Evolutionary conservation across 352 stramenopile genomes (phyloP).

Genomic region (Pythium pyrilobum): DNA sequence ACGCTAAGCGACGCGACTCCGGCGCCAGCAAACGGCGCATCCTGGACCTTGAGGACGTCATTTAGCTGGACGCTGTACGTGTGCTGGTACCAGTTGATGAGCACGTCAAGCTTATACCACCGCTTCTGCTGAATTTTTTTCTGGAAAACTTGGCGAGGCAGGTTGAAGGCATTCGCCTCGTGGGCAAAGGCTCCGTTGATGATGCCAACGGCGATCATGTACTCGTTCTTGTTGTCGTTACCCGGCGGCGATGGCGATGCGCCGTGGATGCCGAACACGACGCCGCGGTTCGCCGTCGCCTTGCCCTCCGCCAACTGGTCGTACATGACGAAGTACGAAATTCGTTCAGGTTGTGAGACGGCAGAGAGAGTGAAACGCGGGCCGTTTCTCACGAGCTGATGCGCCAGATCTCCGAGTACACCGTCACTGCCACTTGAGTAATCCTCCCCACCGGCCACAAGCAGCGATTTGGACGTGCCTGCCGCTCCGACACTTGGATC

Average conservation of each 20-base stretch:
- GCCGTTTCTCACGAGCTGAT: conserved; percentile 39
- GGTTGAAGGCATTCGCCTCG: conserved; percentile 67
- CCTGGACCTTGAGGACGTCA: conserved; percentile 76
- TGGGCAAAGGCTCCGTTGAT: conserved; percentile 61
- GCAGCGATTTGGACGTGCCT: conserved; percentile 61
- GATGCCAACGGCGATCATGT: conserved; percentile 66
- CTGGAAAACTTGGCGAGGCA: conserved; percentile 43
- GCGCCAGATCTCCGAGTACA: conserved; percentile 14
- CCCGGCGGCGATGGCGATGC: not conserved
- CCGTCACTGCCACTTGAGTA: conserved; percentile 13
- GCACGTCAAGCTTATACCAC: conserved; percentile 96
- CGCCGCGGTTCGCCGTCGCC: conserved; percentile 46
- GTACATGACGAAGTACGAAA: conserved; percentile 78
- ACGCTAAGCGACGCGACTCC: conserved; percentile 59
- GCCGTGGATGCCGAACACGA: conserved; percentile 50
- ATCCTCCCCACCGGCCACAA: conserved; percentile 46
- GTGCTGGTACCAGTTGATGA: conserved; percentile 76
- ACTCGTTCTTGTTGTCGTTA: conserved; percentile 28
- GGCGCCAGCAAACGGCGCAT: conserved; percentile 45
- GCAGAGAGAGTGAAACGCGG: conserved; percentile 34
- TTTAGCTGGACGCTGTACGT: conserved; percentile 90
- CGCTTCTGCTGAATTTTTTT: conserved; percentile 48
- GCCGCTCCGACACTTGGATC: conserved; percentile 65
- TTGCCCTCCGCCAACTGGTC: conserved; percentile 36
- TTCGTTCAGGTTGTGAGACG: conserved; percentile 32